These are phyloP conservation scores for Macrotyloma uniflorum DNA, from an alignment of 306 rosid genomes.

Conservation along the genomic window DNA sequence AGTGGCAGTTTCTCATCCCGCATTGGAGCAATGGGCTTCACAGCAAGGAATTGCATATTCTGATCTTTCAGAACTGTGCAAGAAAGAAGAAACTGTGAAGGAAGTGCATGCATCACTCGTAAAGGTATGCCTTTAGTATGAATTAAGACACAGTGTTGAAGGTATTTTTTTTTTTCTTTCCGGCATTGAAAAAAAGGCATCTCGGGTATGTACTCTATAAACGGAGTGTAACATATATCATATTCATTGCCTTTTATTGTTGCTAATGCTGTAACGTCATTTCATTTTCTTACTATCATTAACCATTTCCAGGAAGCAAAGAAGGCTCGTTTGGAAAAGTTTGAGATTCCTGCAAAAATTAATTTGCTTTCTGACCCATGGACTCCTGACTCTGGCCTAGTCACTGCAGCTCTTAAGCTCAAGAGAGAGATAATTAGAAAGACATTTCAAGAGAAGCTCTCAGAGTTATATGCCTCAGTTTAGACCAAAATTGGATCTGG, in stretches of 20 bases:
- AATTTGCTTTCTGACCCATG: conserved; percentile 71
- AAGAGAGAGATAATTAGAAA: conserved; percentile 84
- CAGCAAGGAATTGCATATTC: conserved; percentile 66
- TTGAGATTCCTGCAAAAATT: conserved; percentile 86
- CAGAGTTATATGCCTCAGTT: conserved; percentile 55
- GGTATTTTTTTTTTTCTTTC: not conserved
- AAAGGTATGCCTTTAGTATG: conserved; percentile 56
- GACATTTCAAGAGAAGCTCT: conserved; percentile 70
- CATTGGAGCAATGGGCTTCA: conserved; percentile 81
- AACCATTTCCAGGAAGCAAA: conserved; percentile 73
- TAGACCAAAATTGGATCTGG: conserved; percentile 19
- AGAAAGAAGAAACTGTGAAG: conserved; percentile 68
- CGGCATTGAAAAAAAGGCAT: not conserved
- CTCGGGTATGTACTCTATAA: not conserved
- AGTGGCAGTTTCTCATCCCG: conserved; percentile 70
- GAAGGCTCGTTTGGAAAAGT: conserved; percentile 75
- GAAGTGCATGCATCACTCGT: conserved; percentile 71
- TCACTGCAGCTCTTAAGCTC: conserved; percentile 94
- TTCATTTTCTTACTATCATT: not conserved
- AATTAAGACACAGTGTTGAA: too few species aligned
- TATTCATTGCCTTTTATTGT: not conserved
- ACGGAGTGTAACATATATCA: not conserved
- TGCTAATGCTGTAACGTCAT: conserved; percentile 4
- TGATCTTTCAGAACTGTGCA: conserved; percentile 67
- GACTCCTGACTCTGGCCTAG: conserved; percentile 92